A percentile compares a stretch with the other conserved stretches of the same genome.
These are phyloP conservation scores for Nemophila menziesii DNA, from an alignment of 257 asterid genomes.

Conservation along the genomic window DNA sequence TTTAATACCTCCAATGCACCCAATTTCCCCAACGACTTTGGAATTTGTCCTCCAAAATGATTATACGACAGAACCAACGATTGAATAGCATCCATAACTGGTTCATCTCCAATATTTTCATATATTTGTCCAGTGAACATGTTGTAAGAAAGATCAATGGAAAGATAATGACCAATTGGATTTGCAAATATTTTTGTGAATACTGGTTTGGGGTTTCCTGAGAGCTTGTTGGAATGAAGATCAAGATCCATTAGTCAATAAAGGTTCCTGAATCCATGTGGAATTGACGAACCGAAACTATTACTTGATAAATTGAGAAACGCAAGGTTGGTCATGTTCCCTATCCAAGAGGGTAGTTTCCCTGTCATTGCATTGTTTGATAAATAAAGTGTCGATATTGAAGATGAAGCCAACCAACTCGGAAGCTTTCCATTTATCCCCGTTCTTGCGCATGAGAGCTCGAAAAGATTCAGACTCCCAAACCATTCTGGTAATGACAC, in stretches of 20 bases:
- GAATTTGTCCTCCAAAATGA: conserved; percentile 35
- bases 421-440: conserved; percentile 50
- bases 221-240: conserved; percentile 49
- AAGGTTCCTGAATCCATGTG: conserved; percentile 35
- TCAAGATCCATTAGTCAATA: conserved; percentile 32
- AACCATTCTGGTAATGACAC: conserved; percentile 38
- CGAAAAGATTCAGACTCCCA: conserved; percentile 20
- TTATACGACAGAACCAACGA: conserved; percentile 44
- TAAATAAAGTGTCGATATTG: conserved; percentile 24
- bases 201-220: conserved; percentile 24
- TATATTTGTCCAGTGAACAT: conserved; percentile 28
- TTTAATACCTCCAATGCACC: conserved; percentile 18
- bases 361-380: conserved; percentile 49
- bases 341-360: conserved; percentile 45
- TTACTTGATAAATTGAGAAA: conserved; percentile 43
- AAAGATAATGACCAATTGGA: conserved; percentile 27
- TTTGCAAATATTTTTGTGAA: conserved; percentile 22
- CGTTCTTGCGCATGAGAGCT: conserved; percentile 28
- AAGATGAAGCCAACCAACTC: no score
- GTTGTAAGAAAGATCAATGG: conserved; percentile 48
- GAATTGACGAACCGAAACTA: conserved; percentile 31
- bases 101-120: conserved; percentile 27
- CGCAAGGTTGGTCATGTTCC: conserved; percentile 41
- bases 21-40: conserved; percentile 40
- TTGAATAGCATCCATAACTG: conserved; percentile 15